Conservation (phyloP, 2,329 filamentous ascomycete species). For the Colletotrichum cuscutae region DNA sequence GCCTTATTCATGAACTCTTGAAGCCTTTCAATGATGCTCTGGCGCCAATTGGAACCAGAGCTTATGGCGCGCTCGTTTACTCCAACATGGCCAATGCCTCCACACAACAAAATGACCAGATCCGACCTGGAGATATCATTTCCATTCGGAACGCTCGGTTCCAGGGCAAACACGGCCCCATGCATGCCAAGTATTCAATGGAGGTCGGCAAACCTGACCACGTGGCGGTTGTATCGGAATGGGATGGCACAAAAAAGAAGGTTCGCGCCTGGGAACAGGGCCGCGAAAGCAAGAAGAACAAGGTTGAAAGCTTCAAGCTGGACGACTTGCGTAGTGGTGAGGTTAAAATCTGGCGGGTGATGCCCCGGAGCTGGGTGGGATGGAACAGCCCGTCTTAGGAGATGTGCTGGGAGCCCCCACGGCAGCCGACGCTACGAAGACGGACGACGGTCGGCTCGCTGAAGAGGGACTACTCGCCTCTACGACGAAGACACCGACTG, state of each 20-base stretch:
- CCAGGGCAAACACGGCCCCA: constrained; percentile 92
- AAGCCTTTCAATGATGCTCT: constrained; percentile 79
- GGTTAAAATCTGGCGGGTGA: constrained; percentile 96
- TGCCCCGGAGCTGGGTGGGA: constrained; percentile 91
- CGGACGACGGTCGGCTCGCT: constrained; percentile 9
- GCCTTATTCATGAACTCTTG: constrained; percentile 83
- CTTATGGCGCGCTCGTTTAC: constrained; percentile 93
- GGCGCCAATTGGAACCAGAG: constrained; percentile 84
- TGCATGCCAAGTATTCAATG: constrained; percentile 92
- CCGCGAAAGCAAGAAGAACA: constrained; percentile 91
- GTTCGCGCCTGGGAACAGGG: constrained; percentile 96
- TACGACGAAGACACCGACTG: background rate
- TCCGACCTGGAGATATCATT: constrained; percentile 91
- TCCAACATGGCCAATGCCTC: constrained; percentile 94
- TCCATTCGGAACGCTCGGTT: constrained; percentile 93
- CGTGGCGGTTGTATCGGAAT: constrained; percentile 91
- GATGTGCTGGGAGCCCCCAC: constrained; percentile 36
- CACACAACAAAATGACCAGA: constrained; percentile 90
- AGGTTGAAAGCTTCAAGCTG: constrained; percentile 92
- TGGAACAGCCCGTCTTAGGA: constrained; percentile 76
- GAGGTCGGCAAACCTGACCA: constrained; percentile 93
- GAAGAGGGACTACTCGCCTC: background rate
- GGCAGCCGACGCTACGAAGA: constrained; percentile 13
- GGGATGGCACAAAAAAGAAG: constrained; percentile 99
- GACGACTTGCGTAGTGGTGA: constrained; percentile 93